Evolutionary conservation across 1,284 basidiomycete species (phyloP).

Genomic region (Apiotrichum brassicae): DNA sequence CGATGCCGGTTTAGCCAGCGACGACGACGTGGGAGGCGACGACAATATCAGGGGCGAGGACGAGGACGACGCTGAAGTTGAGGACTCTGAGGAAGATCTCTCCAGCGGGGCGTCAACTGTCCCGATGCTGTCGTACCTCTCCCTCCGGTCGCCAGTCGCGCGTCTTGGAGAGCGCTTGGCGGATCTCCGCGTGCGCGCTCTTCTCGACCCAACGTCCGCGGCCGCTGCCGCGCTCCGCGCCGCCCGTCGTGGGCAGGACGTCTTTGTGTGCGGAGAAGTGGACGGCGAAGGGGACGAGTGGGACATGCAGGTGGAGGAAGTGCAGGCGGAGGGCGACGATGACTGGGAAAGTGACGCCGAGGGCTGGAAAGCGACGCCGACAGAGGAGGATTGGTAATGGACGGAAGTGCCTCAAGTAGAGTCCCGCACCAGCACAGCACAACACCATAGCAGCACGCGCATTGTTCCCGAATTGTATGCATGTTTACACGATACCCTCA

Average conservation of each 20-base stretch:
- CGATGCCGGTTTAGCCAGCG: constrained; percentile 3
- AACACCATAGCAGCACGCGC: not conserved
- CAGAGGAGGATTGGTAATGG: constrained; percentile 24
- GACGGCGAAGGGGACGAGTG: constrained; percentile 5
- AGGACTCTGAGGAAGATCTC: not conserved
- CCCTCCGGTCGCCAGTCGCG: constrained; percentile 22
- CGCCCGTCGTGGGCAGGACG: constrained; percentile 31
- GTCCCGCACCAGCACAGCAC: no score
- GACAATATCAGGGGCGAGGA: constrained; percentile 7
- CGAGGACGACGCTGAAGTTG: constrained; percentile 1
- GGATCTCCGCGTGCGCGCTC: constrained; percentile 33
- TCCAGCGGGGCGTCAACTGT: not conserved
- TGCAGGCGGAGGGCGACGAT: constrained; percentile 20
- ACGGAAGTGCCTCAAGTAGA: no score
- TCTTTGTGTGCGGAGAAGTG: constrained; percentile 24
- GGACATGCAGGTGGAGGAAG: constrained; percentile 5
- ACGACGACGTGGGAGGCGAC: constrained; percentile 9
- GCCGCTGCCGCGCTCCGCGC: constrained; percentile 27
- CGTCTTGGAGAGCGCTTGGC: constrained; percentile 16
- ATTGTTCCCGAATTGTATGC: constrained; percentile 2
- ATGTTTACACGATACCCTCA: no score
- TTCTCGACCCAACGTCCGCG: constrained; percentile 28
- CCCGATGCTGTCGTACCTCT: constrained; percentile 10
- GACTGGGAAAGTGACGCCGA: constrained; percentile 32
- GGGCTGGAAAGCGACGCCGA: constrained; percentile 24